These are phyloP conservation scores for Populus hybrid DNA, from an alignment of 441 rosid species.

Conservation along the genomic window DNA sequence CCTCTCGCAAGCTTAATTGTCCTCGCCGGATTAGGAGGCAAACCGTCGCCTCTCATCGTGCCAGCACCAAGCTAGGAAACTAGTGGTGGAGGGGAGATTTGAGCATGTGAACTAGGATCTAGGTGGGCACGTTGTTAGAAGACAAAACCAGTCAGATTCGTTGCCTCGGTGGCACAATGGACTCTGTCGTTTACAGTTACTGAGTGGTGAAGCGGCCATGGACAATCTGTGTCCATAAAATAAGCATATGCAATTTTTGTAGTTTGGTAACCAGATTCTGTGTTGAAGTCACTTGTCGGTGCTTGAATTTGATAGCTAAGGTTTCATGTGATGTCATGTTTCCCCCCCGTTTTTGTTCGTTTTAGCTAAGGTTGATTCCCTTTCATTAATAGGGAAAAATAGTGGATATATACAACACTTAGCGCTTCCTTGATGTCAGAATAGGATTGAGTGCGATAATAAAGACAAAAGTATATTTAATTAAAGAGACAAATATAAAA, in stretches of 20 bases:
- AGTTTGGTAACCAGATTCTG: not conserved
- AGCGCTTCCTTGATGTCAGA: too few species aligned
- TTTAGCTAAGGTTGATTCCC: not conserved
- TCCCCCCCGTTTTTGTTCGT: not conserved
- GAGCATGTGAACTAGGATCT: too few species aligned
- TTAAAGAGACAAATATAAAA: too few species aligned
- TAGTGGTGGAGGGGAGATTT: too few species aligned
- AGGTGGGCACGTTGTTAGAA: not conserved
- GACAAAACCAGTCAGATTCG: too few species aligned
- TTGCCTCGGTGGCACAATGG: too few species aligned
- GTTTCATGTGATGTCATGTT: not conserved
- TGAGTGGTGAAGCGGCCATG: too few species aligned
- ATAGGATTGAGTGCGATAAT: fast-evolving
- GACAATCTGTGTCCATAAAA: not conserved
- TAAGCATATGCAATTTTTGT: not conserved
- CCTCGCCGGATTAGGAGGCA: not conserved
- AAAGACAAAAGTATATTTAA: too few species aligned
- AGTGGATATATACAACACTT: not conserved
- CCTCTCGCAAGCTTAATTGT: not conserved
- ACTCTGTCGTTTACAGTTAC: too few species aligned
- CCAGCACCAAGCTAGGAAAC: too few species aligned
- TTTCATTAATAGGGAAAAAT: not conserved
- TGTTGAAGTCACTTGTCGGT: not conserved
- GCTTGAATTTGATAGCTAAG: too few species aligned
- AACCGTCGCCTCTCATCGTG: not conserved